Percentiles rank a stretch among this genome's conserved stretches.
These are phyloP conservation scores for Cystofilobasidium bisporidii DNA, from an alignment of 768 basidiomycete species.

Conservation along the genomic window DNA sequence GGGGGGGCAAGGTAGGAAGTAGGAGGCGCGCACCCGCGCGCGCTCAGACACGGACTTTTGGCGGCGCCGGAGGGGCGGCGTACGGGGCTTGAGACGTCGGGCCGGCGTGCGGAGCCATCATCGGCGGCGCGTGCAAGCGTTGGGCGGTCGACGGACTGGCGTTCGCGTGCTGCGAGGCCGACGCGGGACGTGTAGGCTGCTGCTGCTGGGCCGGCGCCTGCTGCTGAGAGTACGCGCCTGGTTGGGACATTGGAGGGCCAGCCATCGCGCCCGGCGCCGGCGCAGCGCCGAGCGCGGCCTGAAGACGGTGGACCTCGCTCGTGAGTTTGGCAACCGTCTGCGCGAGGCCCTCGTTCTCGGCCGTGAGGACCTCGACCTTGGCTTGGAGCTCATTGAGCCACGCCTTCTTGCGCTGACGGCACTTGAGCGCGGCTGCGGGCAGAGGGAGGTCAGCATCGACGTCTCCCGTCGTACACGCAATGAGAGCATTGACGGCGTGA, in stretches of 20 bases:
- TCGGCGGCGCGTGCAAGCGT: too few relatives aligned
- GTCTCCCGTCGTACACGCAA: too few relatives aligned
- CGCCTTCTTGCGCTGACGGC: slow-evolving; percentile 96
- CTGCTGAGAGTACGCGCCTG: too few relatives aligned
- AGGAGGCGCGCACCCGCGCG: background rate
- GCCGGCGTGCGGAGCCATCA: too few relatives aligned
- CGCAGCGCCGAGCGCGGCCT: slow-evolving; percentile 34
- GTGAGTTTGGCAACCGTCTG: slow-evolving; percentile 74
- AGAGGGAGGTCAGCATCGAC: slow-evolving; percentile 13
- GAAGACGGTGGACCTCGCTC: slow-evolving; percentile 80
- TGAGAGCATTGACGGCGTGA: too few relatives aligned
- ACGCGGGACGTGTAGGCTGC: too few relatives aligned
- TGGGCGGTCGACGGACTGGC: too few relatives aligned
- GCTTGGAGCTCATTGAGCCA: slow-evolving; percentile 88
- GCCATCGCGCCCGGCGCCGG: background rate
- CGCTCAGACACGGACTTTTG: background rate
- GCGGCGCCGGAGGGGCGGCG: background rate
- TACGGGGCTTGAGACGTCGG: background rate
- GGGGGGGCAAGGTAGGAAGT: background rate
- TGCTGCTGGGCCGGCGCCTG: too few relatives aligned
- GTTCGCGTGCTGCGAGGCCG: too few relatives aligned
- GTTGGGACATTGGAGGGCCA: too few relatives aligned
- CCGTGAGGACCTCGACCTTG: slow-evolving; percentile 82
- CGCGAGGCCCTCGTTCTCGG: slow-evolving; percentile 89
- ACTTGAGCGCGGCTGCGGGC: slow-evolving; percentile 80